A percentile compares a stretch with the other conserved stretches of the same genome.
Evolutionary conservation across 1,139 yeast species (phyloP).

Genomic region (Kodamaea ohmeri): DNA sequence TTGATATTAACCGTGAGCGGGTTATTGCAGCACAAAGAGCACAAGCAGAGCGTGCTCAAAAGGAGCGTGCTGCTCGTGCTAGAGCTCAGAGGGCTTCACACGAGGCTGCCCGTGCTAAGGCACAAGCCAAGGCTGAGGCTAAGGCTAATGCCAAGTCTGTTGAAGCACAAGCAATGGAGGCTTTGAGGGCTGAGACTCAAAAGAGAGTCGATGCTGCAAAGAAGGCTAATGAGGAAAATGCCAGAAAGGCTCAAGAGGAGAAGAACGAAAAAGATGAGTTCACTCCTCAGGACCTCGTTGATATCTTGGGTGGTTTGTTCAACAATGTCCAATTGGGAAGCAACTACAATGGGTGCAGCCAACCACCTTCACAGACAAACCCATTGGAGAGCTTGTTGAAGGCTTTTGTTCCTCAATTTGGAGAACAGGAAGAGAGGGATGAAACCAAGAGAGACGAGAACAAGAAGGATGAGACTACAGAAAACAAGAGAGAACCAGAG

Average conservation of each 20-base stretch:
- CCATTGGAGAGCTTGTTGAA: constrained; percentile 6
- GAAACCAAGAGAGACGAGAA: not conserved
- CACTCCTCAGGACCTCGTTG: constrained; percentile 5
- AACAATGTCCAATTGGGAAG: constrained; percentile 5
- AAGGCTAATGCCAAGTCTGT: not conserved
- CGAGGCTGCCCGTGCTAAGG: constrained; percentile 1
- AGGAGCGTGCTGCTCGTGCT: constrained; percentile 1
- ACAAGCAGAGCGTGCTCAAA: not conserved
- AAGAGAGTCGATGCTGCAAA: constrained; percentile 3
- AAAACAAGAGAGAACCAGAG: not conserved
- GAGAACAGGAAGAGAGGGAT: not conserved
- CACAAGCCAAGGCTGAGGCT: constrained; percentile 1
- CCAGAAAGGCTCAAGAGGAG: constrained; percentile 12
- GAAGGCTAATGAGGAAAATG: constrained; percentile 1
- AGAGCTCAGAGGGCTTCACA: not conserved
- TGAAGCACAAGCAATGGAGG: constrained; percentile 2
- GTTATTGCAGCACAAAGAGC: not conserved
- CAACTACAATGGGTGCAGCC: constrained; percentile 6
- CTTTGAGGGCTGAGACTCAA: constrained; percentile 2
- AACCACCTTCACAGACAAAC: too few relatives aligned
- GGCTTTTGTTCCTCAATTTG: constrained; percentile 6
- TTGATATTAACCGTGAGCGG: not conserved
- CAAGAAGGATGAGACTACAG: not conserved
- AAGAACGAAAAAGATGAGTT: constrained; percentile 10
- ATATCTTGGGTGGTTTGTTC: constrained; percentile 3